Evolutionary conservation across 345 rosid genomes (phyloP), one percentile per base, ranked within the genome.

Genomic region (Ailanthus altissimus): DNA sequence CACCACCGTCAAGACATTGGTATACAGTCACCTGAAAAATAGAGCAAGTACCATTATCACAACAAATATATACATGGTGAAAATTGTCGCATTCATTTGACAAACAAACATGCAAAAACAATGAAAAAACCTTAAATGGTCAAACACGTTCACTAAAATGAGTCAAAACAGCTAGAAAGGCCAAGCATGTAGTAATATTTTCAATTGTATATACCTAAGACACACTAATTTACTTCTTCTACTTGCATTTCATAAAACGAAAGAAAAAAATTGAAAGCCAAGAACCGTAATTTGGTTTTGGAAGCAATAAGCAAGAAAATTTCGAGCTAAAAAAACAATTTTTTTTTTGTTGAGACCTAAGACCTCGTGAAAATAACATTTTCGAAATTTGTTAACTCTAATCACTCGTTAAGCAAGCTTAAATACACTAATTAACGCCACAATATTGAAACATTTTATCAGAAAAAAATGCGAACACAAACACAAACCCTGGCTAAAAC

Each of bases 1-100:
- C 91, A 53, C 99, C 99, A 40, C 90, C 93, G 82, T 90, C 97
- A 72, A 96, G 93, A 77, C 99, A 93, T 73, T 96, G 97, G 84
- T 96, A 93, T 58, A 96, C 86, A 50, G 97, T 96, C 72, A 92
- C 91, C 99, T 96, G 88, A 67, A 76, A 1, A 75, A 26, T 28
- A 58, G 53, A 81, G 67, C 73, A 77, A 70, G 18, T 2, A 28
- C 28, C 51, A 59, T 25, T 26, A 23, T 59, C 67, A 74, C 66
- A 42, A 71, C 62, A 67, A 69, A 68, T 12, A 23, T 46, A 7
- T 5, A n/a, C 43, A 7, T 5, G n/a, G 12, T 1, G 3, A 1
- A 36, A 53, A n/a, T 21, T 36, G 28, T 8, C 74, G 18, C 18
- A 28, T 12, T 50, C 20, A 47, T 38, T 16, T 14, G 11, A 11